phyloP scores from a whole-genome alignment of 352 stramenopile genomes.

The Pythium dissimile region DNA sequence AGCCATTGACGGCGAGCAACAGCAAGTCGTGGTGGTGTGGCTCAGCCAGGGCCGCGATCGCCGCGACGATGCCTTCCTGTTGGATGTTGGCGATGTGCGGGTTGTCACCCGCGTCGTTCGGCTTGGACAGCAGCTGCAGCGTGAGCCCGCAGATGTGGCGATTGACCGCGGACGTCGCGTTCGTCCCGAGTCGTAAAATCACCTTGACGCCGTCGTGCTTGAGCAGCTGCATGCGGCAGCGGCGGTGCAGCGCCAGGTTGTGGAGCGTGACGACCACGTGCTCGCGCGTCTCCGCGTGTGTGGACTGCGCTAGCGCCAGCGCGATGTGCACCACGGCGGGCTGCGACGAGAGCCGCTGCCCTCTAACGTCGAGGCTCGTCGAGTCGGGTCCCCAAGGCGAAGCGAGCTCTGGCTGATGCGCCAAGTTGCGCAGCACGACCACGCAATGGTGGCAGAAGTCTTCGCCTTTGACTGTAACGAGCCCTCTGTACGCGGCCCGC shows the following conservation, averaged over 20 bases:
- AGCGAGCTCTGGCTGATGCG: conserved; percentile 30
- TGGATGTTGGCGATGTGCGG: conserved; percentile 54
- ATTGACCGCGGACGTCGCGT: conserved; percentile 39
- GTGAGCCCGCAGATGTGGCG: conserved; percentile 62
- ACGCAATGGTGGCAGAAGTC: conserved; percentile 64
- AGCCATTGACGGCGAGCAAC: conserved; percentile 23
- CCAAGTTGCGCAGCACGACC: conserved; percentile 67
- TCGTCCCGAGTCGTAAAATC: conserved; percentile 48
- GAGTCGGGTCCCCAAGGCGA: background rate
- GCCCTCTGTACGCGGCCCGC: conserved; percentile 47
- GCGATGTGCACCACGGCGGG: conserved; percentile 49
- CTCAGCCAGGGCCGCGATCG: conserved; percentile 57
- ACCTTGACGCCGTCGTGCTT: conserved; percentile 78
- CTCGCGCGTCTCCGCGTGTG: conserved; percentile 46
- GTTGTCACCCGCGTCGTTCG: conserved; percentile 30
- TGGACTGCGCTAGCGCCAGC: conserved; percentile 51
- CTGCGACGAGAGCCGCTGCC: conserved; percentile 50
- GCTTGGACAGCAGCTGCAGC: conserved; percentile 50
- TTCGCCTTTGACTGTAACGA: conserved; percentile 62
- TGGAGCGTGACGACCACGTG: conserved; percentile 64
- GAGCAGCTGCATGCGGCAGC: conserved; percentile 62
- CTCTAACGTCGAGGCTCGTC: conserved; percentile 38
- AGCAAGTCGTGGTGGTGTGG: conserved; percentile 57
- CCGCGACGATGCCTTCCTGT: conserved; percentile 64
- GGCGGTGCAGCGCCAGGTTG: conserved; percentile 54